Evolutionary conservation across 179 eudicot genomes (phyloP).

Genomic region (Sideroxylon spinosum): DNA sequence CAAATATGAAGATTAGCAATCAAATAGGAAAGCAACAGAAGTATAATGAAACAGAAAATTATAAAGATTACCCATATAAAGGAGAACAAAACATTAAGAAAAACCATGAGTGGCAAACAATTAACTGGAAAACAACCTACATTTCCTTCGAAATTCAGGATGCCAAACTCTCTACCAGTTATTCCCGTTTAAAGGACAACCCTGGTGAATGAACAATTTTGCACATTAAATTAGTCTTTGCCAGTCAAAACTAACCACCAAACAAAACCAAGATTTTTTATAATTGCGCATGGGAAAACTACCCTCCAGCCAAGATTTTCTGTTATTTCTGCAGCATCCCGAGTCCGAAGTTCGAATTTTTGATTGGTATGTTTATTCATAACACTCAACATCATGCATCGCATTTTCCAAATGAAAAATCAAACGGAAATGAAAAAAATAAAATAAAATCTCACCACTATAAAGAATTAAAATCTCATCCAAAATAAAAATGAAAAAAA

Average conservation of each 20-base stretch:
- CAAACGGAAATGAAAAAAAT: background rate
- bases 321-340: background rate
- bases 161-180: background rate
- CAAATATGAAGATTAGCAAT: background rate
- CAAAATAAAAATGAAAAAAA: background rate
- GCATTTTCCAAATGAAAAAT: background rate
- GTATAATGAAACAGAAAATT: background rate
- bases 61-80: background rate
- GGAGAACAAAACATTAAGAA: background rate
- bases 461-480: background rate
- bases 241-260: background rate
- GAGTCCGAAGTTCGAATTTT: too few species aligned
- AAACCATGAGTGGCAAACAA: background rate
- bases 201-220: too few species aligned
- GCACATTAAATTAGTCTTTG: background rate
- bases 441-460: background rate
- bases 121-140: background rate
- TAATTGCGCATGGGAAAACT: too few species aligned
- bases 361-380: background rate
- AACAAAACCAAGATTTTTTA: too few species aligned
- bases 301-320: background rate
- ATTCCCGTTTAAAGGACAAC: too few species aligned
- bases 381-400: background rate
- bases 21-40: background rate
- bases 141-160: background rate